phyloP scores from a whole-genome alignment of 2,329 filamentous ascomycete species.

The Venturiaceae sp. region DNA sequence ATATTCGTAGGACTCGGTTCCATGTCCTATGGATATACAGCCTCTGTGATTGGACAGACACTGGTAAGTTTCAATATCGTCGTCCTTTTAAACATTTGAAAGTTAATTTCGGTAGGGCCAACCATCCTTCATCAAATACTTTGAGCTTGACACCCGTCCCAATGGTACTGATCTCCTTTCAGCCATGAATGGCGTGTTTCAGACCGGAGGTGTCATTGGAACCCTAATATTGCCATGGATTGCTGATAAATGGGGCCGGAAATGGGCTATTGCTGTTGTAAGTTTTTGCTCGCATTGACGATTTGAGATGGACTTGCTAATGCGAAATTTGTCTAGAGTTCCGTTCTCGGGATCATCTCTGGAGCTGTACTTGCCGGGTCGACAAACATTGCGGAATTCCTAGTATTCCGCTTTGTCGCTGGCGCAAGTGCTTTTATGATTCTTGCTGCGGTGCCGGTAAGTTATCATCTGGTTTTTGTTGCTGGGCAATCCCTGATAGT shows the following conservation, averaged over 20 bases:
- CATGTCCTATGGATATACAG: constrained; percentile 14
- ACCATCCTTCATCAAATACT: constrained; percentile 15
- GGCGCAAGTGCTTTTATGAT: constrained; percentile 21
- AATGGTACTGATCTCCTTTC: constrained; percentile 13
- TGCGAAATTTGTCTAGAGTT: constrained; percentile 7
- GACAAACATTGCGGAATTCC: constrained; percentile 16
- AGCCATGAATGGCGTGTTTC: constrained; percentile 14
- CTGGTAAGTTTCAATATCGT: constrained; percentile 5
- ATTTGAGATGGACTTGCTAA: neutral
- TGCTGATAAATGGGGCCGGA: constrained; percentile 13
- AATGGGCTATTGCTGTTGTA: constrained; percentile 15
- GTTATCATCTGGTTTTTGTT: neutral
- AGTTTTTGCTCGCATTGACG: neutral
- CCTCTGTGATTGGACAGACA: constrained; percentile 14
- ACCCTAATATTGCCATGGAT: constrained; percentile 12
- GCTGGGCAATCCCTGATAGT: neutral
- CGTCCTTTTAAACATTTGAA: neutral
- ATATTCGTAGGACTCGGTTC: constrained; percentile 14
- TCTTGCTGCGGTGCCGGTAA: constrained; percentile 20
- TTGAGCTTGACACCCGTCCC: constrained; percentile 12
- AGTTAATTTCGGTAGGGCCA: constrained; percentile 8
- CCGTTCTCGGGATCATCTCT: constrained; percentile 17
- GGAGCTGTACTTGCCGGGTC: constrained; percentile 17
- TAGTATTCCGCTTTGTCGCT: constrained; percentile 22
- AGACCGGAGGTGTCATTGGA: constrained; percentile 14